Evolutionary conservation across 305 asterid species (phyloP).

Genomic region (Salvia sclarea): DNA sequence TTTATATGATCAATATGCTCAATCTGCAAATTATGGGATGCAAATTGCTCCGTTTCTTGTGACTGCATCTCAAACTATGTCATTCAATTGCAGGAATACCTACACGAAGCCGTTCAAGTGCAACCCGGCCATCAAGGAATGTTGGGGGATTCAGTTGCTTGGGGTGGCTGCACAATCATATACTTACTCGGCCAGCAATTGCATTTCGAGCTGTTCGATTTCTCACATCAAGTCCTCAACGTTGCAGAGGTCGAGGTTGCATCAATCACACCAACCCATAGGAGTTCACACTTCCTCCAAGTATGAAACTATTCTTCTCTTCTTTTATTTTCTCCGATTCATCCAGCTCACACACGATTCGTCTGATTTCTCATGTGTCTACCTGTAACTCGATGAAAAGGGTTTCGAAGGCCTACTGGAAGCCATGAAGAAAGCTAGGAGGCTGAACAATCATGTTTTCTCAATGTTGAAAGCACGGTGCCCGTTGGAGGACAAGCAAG

Average conservation of each 20-base stretch:
- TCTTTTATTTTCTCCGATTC: background rate
- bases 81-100: conserved; percentile 61
- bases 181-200: conserved; percentile 95
- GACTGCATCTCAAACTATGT: conserved; percentile 2
- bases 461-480: conserved; percentile 97
- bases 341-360: background rate
- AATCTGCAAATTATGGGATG: background rate
- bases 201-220: conserved; percentile 92
- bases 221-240: conserved; percentile 97
- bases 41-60: background rate
- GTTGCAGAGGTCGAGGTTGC: conserved; percentile 90
- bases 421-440: conserved; percentile 95
- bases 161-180: conserved; percentile 98
- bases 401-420: conserved; percentile 67
- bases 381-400: conserved; percentile 37
- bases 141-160: conserved; percentile 93
- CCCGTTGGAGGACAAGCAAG: conserved; percentile 97
- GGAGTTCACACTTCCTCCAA: conserved; percentile 56
- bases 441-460: conserved; percentile 87
- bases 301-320: conserved; percentile 32
- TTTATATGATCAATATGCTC: too few species aligned
- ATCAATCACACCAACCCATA: conserved; percentile 51
- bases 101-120: conserved; percentile 67
- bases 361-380: conserved; percentile 21
- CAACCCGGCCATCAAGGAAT: conserved; percentile 67